These are phyloP conservation scores for Dendrostoma leiphaemia DNA, from an alignment of 2,329 filamentous ascomycete species.

Conservation along the genomic window DNA sequence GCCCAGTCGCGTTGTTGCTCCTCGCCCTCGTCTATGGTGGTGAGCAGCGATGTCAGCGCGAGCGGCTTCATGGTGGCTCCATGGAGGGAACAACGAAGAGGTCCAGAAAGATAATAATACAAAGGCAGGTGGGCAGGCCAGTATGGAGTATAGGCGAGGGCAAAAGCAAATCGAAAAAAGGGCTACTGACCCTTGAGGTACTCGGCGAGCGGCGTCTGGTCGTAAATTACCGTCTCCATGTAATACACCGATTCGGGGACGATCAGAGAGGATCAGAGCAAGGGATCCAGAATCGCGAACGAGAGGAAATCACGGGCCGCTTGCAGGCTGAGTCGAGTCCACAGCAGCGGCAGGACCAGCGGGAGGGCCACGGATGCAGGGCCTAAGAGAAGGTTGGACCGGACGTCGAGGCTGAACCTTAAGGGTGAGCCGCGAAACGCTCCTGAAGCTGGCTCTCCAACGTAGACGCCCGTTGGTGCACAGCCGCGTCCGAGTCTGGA, in stretches of 20 bases:
- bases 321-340: neutral
- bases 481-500: no score
- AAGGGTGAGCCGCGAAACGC: neutral
- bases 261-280: neutral
- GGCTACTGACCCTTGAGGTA: conserved; percentile 77
- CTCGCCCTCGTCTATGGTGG: conserved; percentile 48
- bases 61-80: conserved; percentile 14
- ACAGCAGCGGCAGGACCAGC: no score
- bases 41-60: conserved; percentile 21
- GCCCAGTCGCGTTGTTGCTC: conserved; percentile 47
- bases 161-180: conserved; percentile 1
- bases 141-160: conserved; percentile 6
- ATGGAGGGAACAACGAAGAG: neutral
- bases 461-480: no score
- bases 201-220: conserved; percentile 83
- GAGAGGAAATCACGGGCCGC: neutral
- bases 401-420: neutral
- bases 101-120: neutral
- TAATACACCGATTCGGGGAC: neutral
- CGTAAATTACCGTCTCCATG: conserved; percentile 87
- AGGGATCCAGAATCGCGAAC: neutral
- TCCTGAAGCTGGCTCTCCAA: neutral
- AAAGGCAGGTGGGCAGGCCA: neutral
- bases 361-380: no score
- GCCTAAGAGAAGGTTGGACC: neutral